Percentiles rank a stretch among this genome's conserved stretches.
Evolutionary conservation across 1,284 basidiomycete species (phyloP).

Genomic region (Apiotrichum brassicae): DNA sequence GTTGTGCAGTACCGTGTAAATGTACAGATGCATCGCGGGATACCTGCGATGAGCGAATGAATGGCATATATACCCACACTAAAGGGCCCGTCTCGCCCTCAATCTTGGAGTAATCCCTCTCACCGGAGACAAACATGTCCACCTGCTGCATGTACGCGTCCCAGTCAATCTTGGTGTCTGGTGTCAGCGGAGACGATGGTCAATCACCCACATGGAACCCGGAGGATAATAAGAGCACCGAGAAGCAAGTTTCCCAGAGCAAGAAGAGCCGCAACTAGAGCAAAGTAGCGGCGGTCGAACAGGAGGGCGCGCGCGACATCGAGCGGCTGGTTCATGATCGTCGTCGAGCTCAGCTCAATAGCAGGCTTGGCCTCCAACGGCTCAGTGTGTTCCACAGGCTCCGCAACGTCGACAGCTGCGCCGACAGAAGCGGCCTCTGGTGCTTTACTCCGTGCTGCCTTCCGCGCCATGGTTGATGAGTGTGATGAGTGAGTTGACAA

Average conservation of each 20-base stretch:
- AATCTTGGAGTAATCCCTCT: slow-evolving; percentile 78
- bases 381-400: too few relatives aligned
- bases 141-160: slow-evolving; percentile 59
- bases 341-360: neutral
- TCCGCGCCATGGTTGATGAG: too few relatives aligned
- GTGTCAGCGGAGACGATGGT: neutral
- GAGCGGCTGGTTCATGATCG: slow-evolving; percentile 1
- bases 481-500: too few relatives aligned
- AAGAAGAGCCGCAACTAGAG: slow-evolving; percentile 57
- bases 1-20: slow-evolving; percentile 67
- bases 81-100: slow-evolving; percentile 87
- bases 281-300: slow-evolving; percentile 60
- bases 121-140: slow-evolving; percentile 69
- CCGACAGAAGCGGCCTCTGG: too few relatives aligned
- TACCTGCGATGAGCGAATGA: slow-evolving; percentile 56
- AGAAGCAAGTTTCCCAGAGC: slow-evolving; percentile 66
- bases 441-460: too few relatives aligned
- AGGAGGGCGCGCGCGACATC: slow-evolving; percentile 45
- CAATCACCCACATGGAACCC: slow-evolving; percentile 66
- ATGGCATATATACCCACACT: slow-evolving; percentile 58
- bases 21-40: slow-evolving; percentile 84
- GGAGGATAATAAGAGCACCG: slow-evolving; percentile 68
- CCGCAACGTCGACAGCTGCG: too few relatives aligned
- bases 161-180: slow-evolving; percentile 98
- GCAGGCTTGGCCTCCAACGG: too few relatives aligned